Percentiles rank a stretch among this genome's conserved stretches.
Conservation (phyloP, 139 green algal species). For the Chlorella sp. region DNA sequence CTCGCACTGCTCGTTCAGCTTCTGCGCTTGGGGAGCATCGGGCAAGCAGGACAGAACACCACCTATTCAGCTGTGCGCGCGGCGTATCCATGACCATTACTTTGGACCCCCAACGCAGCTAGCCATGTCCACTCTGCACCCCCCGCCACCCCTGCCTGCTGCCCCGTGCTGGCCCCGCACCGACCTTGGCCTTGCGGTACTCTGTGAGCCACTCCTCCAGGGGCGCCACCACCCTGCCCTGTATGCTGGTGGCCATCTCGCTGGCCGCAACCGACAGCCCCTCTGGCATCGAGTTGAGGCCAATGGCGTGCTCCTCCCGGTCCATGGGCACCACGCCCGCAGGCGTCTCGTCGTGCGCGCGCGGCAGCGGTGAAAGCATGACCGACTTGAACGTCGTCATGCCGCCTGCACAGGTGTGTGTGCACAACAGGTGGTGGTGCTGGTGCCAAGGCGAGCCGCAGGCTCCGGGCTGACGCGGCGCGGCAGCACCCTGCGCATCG, state of each 20-base stretch:
- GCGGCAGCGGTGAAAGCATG: slow-evolving; percentile 7
- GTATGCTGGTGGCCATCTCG: slow-evolving; percentile 17
- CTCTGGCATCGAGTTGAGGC: slow-evolving; percentile 13
- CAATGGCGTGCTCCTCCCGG: slow-evolving; percentile 10
- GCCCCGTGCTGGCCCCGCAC: background rate
- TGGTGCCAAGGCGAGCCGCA: too few species aligned
- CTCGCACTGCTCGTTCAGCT: slow-evolving; percentile 23
- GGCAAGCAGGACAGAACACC: too few species aligned
- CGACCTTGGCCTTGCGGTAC: slow-evolving; percentile 36
- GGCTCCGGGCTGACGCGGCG: too few species aligned
- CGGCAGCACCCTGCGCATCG: too few species aligned
- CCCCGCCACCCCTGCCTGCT: too few species aligned
- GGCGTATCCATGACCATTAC: too few species aligned
- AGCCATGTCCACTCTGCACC: too few species aligned
- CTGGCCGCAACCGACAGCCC: background rate
- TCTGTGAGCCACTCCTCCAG: slow-evolving; percentile 31
- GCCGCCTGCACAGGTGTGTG: background rate
- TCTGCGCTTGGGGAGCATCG: too few species aligned
- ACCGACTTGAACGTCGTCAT: background rate
- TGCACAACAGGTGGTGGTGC: too few species aligned
- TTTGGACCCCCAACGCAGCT: too few species aligned
- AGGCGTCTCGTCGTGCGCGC: slow-evolving; percentile 18
- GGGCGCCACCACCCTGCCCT: slow-evolving; percentile 23
- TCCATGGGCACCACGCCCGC: slow-evolving; percentile 19
- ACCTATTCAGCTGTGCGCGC: too few species aligned